A percentile compares a stretch with the other conserved stretches of the same genome.
Conservation (phyloP, 2,329 filamentous ascomycete species). For the Exserohilum turcica region DNA sequence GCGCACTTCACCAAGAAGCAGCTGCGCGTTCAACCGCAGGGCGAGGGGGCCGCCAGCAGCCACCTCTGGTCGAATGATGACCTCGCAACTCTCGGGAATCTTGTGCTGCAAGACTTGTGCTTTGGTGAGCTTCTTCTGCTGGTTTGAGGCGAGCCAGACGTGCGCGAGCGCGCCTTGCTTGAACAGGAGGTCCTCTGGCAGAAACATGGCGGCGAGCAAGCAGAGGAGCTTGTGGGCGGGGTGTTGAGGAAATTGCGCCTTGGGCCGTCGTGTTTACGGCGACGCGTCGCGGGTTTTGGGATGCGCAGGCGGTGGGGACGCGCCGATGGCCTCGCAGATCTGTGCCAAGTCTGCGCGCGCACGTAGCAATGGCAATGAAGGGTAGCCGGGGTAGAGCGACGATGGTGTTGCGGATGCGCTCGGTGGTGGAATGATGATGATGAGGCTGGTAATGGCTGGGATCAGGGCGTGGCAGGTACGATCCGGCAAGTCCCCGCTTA, state of each 20-base stretch:
- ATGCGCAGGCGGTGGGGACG: constrained; percentile 32
- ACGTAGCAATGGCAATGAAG: constrained; percentile 30
- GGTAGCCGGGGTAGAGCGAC: constrained; percentile 18
- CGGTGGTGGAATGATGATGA: constrained; percentile 23
- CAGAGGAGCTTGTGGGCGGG: constrained; percentile 15
- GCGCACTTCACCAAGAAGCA: constrained; percentile 91
- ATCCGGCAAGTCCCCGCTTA: constrained; percentile 8
- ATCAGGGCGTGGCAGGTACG: constrained; percentile 11
- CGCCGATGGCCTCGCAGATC: constrained; percentile 25
- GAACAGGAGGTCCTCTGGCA: constrained; percentile 91
- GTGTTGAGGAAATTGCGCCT: constrained; percentile 26
- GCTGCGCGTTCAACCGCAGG: constrained; percentile 87
- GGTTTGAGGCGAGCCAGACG: constrained; percentile 96
- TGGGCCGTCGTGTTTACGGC: constrained; percentile 37
- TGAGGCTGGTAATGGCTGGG: constrained; percentile 17
- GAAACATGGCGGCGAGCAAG: constrained; percentile 73
- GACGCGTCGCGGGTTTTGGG: constrained; percentile 37
- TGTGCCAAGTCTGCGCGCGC: constrained; percentile 25
- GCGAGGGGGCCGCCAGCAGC: constrained; percentile 84
- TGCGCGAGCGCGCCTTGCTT: constrained; percentile 97
- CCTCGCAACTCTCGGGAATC: constrained; percentile 90
- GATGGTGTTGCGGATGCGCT: constrained; percentile 32
- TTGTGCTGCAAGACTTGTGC: constrained; percentile 94
- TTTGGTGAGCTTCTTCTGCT: constrained; percentile 98
- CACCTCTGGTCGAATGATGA: constrained; percentile 78